phyloP scores from a whole-genome alignment of 352 stramenopile genomes.

The Phytophthora agathidicida region DNA sequence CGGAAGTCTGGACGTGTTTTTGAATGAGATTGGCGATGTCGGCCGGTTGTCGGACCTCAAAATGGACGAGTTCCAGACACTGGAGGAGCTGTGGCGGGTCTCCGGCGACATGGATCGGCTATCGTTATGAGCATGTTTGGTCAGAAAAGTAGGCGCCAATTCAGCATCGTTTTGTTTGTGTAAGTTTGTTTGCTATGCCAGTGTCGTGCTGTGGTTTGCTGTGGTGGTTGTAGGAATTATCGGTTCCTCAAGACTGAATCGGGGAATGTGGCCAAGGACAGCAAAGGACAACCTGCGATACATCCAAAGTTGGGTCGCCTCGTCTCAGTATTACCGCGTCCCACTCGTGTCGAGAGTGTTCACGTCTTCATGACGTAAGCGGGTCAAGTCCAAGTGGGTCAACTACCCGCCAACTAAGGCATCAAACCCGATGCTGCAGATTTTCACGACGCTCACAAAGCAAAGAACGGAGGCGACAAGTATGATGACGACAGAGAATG shows the following conservation, averaged over 20 bases:
- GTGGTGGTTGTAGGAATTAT: background rate
- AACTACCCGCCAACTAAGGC: no score
- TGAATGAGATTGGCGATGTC: conserved; percentile 83
- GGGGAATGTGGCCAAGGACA: no score
- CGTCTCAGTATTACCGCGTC: conserved; percentile 21
- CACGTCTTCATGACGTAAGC: conserved; percentile 28
- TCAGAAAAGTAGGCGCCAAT: conserved; percentile 23
- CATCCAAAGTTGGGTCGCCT: no score
- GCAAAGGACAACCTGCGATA: no score
- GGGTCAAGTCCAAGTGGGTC: conserved; percentile 1
- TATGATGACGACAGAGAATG: background rate
- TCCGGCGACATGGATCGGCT: conserved; percentile 87
- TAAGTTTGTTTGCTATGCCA: conserved; percentile 19
- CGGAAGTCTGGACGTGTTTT: conserved; percentile 74
- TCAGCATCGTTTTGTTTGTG: conserved; percentile 25
- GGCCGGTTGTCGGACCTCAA: conserved; percentile 84
- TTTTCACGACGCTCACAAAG: no score
- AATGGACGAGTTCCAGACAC: conserved; percentile 85
- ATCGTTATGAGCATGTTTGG: conserved; percentile 59
- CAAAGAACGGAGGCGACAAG: background rate
- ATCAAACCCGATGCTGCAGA: no score
- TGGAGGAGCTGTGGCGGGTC: conserved; percentile 84
- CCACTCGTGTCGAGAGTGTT: conserved; percentile 27
- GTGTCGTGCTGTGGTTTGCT: conserved; percentile 1
- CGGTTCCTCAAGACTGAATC: no score